Percentiles rank a stretch among this genome's conserved stretches.
Evolutionary conservation across 352 stramenopile species (phyloP).

Genomic region (Phytopythium mirpurense): DNA sequence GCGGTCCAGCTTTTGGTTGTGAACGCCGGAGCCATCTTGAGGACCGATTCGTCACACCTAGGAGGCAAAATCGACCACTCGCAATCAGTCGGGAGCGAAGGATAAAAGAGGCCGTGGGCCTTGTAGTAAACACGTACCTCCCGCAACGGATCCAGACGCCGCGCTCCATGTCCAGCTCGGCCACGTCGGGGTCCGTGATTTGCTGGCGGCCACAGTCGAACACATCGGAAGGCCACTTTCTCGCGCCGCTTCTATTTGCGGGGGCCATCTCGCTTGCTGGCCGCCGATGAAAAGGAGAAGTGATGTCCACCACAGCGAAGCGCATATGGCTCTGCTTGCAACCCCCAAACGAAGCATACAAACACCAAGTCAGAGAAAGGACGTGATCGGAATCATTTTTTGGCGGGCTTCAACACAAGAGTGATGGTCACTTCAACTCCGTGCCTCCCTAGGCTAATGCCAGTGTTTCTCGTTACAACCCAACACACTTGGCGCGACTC

Average conservation of each 20-base stretch:
- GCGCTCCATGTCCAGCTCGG: constrained; percentile 32
- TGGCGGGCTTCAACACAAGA: constrained; percentile 13
- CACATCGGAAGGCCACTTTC: constrained; percentile 28
- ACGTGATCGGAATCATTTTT: too few relatives aligned
- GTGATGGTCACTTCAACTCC: constrained; percentile 53
- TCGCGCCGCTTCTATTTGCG: neutral
- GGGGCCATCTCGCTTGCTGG: neutral
- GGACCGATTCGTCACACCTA: constrained; percentile 31
- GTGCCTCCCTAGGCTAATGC: neutral
- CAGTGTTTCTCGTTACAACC: neutral
- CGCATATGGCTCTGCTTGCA: neutral
- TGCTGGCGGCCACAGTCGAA: constrained; percentile 42
- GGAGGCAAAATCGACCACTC: neutral
- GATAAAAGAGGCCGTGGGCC: too few relatives aligned
- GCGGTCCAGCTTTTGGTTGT: constrained; percentile 17
- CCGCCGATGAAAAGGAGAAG: neutral
- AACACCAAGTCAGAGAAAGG: constrained; percentile 17
- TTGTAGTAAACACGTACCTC: constrained; percentile 25
- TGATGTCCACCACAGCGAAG: neutral
- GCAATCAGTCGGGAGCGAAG: neutral
- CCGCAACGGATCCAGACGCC: constrained; percentile 52
- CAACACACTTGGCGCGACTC: neutral
- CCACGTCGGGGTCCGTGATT: constrained; percentile 33
- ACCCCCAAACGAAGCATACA: constrained; percentile 7
- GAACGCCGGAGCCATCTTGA: constrained; percentile 26